Evolutionary conservation across 2,329 filamentous ascomycete genomes (phyloP), one percentile per base, ranked within the genome.

Genomic region (Fusarium nelsonii): DNA sequence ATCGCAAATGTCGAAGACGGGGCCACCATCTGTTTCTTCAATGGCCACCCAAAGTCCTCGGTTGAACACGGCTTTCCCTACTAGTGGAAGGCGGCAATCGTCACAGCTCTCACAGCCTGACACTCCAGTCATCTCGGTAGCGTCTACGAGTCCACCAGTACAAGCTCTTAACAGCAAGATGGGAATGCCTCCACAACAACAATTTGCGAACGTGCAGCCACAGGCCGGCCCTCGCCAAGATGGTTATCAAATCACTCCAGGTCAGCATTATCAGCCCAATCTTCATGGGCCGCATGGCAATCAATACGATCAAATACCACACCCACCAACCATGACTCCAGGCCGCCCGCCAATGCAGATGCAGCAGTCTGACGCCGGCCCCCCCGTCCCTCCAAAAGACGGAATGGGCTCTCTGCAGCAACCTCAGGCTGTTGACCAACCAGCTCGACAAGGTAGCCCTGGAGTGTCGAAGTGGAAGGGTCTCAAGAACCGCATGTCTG

Each of bases 401-500:
- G 46, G 32, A 36, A 48, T 49, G 51, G 33, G 48, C 14, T 40
- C 36, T 45, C 45, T 49, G 28, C 59, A 58, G 26, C 64, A 65
- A 14, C 51, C 58, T 10, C 63, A 58, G 28, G 44, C 46, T 12
- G 41, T 59, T 12, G 58, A 70, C 41, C 55, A 50, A 11, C 62
- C 60, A 7, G 30, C 51, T 52, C 68, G 67, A 10, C 65, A 74
- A 30, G 68, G 67, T 11, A 68, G 69, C 32, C 66, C 73, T 15
- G 62, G 53, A 15, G 71, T 72, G 7, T 78, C 75, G 6, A 76
- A 74, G 43, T 79, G 77, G 78, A 80, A 78, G 58, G 77, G 73
- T 3, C 45, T 80, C 18, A 77, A 58, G 56, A 78, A 74, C 33
- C 73, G 77, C 34, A 65, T 81, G 69, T 77, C 74, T 4, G 75